phyloP scores from a whole-genome alignment of 2,329 filamentous ascomycete species.

The Tolypocladium guangdongense region DNA sequence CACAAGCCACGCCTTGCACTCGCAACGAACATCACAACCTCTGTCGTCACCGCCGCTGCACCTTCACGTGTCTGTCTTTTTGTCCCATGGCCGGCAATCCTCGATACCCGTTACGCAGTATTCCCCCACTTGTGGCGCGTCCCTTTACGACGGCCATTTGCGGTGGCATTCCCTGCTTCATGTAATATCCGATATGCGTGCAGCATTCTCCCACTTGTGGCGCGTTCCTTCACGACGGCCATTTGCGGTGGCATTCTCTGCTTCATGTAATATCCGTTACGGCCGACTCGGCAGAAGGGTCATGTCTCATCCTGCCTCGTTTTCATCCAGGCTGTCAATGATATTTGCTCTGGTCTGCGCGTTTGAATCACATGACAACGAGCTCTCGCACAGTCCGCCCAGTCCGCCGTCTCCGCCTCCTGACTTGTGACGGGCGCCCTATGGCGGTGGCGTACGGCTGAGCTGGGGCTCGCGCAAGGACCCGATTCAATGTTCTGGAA shows the following conservation, averaged over 20 bases:
- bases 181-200: not conserved
- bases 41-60: not conserved
- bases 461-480: not conserved
- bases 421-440: not conserved
- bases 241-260: not conserved
- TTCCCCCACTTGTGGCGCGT: not conserved
- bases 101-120: not conserved
- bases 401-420: too few species aligned
- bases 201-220: not conserved
- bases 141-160: not conserved
- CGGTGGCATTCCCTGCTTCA: not conserved
- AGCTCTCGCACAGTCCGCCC: too few species aligned
- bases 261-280: not conserved
- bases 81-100: not conserved
- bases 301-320: not conserved
- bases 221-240: not conserved
- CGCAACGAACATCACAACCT: not conserved
- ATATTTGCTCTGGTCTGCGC: not conserved
- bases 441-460: not conserved
- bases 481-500: too few species aligned
- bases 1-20: not conserved
- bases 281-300: not conserved
- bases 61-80: not conserved
- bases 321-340: not conserved
- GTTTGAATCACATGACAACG: too few species aligned